phyloP scores from a whole-genome alignment of 2,329 filamentous ascomycete genomes.

The Penicillium crustosum region DNA sequence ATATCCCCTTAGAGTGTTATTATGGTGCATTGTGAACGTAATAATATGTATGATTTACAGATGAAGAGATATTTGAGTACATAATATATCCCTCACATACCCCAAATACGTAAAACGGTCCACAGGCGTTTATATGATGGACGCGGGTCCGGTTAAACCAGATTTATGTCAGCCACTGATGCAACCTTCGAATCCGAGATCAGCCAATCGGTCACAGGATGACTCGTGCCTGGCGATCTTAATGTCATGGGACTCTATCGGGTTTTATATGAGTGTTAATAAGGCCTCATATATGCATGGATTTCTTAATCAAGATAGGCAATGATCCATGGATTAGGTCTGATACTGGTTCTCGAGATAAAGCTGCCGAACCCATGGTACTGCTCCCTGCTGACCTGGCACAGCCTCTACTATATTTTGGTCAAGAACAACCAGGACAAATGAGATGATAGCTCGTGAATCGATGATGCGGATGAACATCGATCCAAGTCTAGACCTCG shows the following conservation, averaged over 20 bases:
- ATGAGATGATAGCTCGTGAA: not conserved
- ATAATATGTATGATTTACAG: not conserved
- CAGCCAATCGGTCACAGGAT: not conserved
- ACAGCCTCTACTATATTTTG: not conserved
- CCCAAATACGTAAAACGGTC: not conserved
- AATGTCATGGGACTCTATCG: not conserved
- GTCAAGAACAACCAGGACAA: not conserved
- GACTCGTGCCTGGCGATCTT: conserved; percentile 9
- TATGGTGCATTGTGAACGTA: not conserved
- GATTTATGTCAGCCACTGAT: conserved; percentile 5
- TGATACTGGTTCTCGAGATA: not conserved
- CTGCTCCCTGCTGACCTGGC: not conserved
- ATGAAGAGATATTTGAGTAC: not conserved
- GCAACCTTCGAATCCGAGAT: not conserved
- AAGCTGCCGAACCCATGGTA: not conserved
- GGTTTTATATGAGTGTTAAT: not conserved
- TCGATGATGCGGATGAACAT: not conserved
- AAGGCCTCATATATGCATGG: not conserved
- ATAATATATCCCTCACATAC: not conserved
- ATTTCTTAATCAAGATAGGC: not conserved
- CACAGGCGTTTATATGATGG: too few species aligned
- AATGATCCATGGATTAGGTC: too few species aligned
- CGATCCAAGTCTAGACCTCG: not conserved
- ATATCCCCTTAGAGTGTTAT: not conserved
- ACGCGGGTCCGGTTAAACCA: not conserved